phyloP scores from a whole-genome alignment of 805 yeast species.

The Maudiozyma pseudohumilis region DNA sequence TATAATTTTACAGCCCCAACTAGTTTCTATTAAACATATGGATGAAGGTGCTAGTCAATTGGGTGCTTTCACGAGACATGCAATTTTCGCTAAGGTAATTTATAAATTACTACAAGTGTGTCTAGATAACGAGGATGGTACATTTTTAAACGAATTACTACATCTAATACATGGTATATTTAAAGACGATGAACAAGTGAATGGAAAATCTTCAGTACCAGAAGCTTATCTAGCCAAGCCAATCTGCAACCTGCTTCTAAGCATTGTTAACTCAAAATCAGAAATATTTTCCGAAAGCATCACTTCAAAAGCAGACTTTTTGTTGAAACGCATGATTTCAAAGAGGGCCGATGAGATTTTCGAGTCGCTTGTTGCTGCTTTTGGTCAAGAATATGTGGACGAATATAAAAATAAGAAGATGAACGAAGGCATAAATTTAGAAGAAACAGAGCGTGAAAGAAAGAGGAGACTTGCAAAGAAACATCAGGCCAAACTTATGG shows the following conservation, averaged over 20 bases:
- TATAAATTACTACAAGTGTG: conserved; percentile 49
- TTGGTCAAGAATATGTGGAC: conserved; percentile 46
- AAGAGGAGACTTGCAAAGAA: conserved; percentile 49
- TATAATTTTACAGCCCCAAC: conserved; percentile 41
- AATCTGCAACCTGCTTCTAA: conserved; percentile 43
- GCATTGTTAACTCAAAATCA: conserved; percentile 38
- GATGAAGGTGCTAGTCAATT: conserved; percentile 33
- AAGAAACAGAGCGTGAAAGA: conserved; percentile 47
- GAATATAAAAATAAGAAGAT: conserved; percentile 40
- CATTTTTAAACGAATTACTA: conserved; percentile 48
- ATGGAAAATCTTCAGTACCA: conserved; percentile 34
- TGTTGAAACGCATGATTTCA: conserved; percentile 42
- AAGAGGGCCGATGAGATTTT: conserved; percentile 40
- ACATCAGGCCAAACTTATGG: conserved; percentile 51
- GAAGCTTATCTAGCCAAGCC: conserved; percentile 46
- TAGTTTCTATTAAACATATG: conserved; percentile 23
- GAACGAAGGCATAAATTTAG: conserved; percentile 29
- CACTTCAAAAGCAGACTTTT: conserved; percentile 44
- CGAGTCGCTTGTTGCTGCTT: conserved; percentile 43
- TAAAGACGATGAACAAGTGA: conserved; percentile 36
- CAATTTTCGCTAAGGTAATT: conserved; percentile 45
- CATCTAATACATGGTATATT: conserved; percentile 63
- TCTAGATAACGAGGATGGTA: conserved; percentile 40
- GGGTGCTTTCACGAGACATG: conserved; percentile 42
- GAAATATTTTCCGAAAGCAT: conserved; percentile 36